Percentiles rank a stretch among this genome's conserved stretches.
Conservation (phyloP, 1,139 yeast species). For the Meyerozyma smithsonii region DNA sequence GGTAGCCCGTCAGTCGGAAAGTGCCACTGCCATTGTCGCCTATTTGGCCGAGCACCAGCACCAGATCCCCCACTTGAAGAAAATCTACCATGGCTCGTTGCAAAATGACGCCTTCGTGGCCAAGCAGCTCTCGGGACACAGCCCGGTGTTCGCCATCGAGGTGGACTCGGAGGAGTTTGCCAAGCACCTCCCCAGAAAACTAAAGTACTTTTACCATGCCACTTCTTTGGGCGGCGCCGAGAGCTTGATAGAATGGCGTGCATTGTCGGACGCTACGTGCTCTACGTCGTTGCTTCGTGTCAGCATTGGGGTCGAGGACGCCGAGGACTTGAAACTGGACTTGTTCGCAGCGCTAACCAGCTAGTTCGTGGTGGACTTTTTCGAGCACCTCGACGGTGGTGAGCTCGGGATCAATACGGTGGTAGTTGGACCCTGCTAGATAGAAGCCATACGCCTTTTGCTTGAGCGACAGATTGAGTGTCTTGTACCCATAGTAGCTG, state of each 20-base stretch:
- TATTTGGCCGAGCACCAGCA: conserved; percentile 47
- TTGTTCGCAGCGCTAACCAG: conserved; percentile 26
- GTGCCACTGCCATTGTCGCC: conserved; percentile 58
- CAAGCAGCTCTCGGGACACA: conserved; percentile 62
- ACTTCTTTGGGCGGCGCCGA: conserved; percentile 95
- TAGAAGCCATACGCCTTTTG: conserved; percentile 25
- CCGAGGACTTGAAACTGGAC: conserved; percentile 69
- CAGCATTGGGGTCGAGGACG: conserved; percentile 74
- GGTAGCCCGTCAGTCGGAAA: conserved; percentile 58
- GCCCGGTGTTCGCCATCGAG: conserved; percentile 73
- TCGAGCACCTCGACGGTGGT: not conserved
- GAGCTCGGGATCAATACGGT: conserved; percentile 10
- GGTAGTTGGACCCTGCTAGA: conserved; percentile 31
- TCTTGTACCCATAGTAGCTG: conserved; percentile 30
- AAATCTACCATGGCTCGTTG: conserved; percentile 67
- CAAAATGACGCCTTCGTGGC: conserved; percentile 63
- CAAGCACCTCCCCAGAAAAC: conserved; percentile 55
- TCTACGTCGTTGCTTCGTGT: conserved; percentile 58
- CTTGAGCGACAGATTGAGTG: conserved; percentile 12
- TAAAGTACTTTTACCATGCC: conserved; percentile 79
- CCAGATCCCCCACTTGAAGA: conserved; percentile 44
- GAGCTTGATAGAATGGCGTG: conserved; percentile 87
- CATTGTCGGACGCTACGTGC: conserved; percentile 60
- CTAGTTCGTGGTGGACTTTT: conserved; percentile 3
- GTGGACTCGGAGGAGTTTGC: conserved; percentile 53